These are phyloP conservation scores for Solanum chiquidenum DNA, from an alignment of 257 asterid genomes.

Conservation along the genomic window DNA sequence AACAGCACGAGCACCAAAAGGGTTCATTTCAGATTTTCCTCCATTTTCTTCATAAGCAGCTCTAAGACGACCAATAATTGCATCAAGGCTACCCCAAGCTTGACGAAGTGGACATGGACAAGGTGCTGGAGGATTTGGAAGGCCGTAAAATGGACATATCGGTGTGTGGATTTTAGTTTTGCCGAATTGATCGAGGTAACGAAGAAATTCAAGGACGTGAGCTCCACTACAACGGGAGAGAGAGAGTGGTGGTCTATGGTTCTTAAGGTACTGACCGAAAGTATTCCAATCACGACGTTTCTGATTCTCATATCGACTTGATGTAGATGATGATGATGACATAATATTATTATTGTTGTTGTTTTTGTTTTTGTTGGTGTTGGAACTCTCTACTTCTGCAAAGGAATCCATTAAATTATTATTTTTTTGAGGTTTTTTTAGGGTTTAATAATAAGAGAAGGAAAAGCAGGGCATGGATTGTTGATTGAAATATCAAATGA, in stretches of 20 bases:
- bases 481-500: slow-evolving; percentile 40
- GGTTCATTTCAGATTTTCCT: slow-evolving; percentile 78
- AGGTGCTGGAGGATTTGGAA: slow-evolving; percentile 88
- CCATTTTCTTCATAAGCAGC: slow-evolving; percentile 96
- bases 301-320: slow-evolving; percentile 87
- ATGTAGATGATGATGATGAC: slow-evolving; percentile 16
- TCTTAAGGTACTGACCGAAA: slow-evolving; percentile 67
- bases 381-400: background rate
- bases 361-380: background rate
- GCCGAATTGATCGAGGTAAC: slow-evolving; percentile 90
- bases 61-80: slow-evolving; percentile 73
- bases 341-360: background rate
- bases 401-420: background rate
- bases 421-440: background rate
- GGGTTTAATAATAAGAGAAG: background rate
- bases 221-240: slow-evolving; percentile 94
- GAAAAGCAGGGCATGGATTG: background rate
- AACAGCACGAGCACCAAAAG: slow-evolving; percentile 84
- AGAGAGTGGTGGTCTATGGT: slow-evolving; percentile 89
- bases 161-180: slow-evolving; percentile 79
- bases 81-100: slow-evolving; percentile 97
- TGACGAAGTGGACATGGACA: slow-evolving; percentile 95
- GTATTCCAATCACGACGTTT: slow-evolving; percentile 97
- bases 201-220: slow-evolving; percentile 82
- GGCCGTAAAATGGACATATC: slow-evolving; percentile 83